Conservation (phyloP, 176 grass and related monocot species). For the Carex parvula region DNA sequence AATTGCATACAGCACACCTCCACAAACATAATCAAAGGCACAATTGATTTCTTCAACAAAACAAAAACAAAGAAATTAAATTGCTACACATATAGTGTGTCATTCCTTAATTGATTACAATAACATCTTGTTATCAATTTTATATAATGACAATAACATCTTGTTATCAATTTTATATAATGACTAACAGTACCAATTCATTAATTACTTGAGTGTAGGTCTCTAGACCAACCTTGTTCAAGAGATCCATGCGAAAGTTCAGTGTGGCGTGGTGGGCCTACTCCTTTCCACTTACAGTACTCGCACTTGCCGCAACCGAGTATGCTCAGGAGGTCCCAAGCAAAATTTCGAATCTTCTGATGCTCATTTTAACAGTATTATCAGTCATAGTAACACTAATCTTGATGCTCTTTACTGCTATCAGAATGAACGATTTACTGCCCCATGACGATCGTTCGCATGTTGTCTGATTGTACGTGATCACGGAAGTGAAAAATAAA, state of each 20-base stretch:
- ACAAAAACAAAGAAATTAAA: background rate
- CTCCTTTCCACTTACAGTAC: slow-evolving; percentile 66
- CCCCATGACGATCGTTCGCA: slow-evolving; percentile 61
- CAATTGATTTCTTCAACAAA: background rate
- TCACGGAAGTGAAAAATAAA: background rate
- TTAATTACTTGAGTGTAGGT: slow-evolving; percentile 22
- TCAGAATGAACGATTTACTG: slow-evolving; percentile 53
- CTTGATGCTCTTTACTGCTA: slow-evolving; percentile 65
- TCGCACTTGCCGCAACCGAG: slow-evolving; percentile 44
- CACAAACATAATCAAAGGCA: slow-evolving; percentile 8
- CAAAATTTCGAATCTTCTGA: slow-evolving; percentile 50
- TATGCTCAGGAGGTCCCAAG: slow-evolving; percentile 51
- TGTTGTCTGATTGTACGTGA: background rate
- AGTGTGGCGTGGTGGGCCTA: slow-evolving; percentile 84
- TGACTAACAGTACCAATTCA: background rate
- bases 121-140: background rate
- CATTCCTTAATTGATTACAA: background rate
- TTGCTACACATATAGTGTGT: no score
- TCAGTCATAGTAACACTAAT: slow-evolving; percentile 61
- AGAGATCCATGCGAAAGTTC: slow-evolving; percentile 63
- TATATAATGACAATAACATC: background rate
- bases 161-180: background rate
- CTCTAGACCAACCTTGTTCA: slow-evolving; percentile 40
- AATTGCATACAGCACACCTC: background rate
- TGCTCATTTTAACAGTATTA: slow-evolving; percentile 59